A percentile compares a stretch with the other conserved stretches of the same genome.
Conservation (phyloP, 2,329 filamentous ascomycete genomes). For the Pseudocercospora fuligena region DNA sequence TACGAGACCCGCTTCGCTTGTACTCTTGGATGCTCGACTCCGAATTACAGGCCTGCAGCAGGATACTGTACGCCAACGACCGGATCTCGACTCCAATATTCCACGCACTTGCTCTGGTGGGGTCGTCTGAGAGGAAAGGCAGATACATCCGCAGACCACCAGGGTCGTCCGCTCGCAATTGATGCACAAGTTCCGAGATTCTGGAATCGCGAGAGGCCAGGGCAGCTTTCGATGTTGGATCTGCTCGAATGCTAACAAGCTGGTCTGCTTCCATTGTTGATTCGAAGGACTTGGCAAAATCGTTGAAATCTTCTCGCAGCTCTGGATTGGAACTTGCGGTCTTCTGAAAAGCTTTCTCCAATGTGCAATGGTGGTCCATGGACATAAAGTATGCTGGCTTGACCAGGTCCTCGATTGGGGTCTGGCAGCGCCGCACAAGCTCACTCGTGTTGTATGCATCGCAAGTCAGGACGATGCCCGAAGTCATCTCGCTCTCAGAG, state of each 20-base stretch:
- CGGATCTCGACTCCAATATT: constrained; percentile 44
- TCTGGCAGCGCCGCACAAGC: constrained; percentile 49
- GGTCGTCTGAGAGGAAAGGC: constrained; percentile 62
- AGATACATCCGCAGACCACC: constrained; percentile 62
- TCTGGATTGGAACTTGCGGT: constrained; percentile 4
- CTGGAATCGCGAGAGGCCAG: constrained; percentile 23
- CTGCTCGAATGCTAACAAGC: constrained; percentile 14
- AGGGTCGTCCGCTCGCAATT: constrained; percentile 41
- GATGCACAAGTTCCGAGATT: constrained; percentile 52
- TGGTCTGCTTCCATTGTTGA: constrained; percentile 11
- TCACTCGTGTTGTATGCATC: constrained; percentile 47
- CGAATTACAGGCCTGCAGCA: constrained; percentile 29
- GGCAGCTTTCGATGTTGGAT: constrained; percentile 5
- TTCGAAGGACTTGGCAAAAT: constrained; percentile 23
- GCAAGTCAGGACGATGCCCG: constrained; percentile 39
- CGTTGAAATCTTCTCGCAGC: constrained; percentile 15
- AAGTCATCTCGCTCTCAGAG: constrained; percentile 38
- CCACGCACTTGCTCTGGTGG: constrained; percentile 50
- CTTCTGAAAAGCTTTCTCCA: constrained; percentile 31
- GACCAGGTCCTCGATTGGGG: constrained; percentile 36
- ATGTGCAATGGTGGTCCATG: constrained; percentile 38
- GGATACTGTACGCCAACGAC: constrained; percentile 45
- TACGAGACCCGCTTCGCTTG: constrained; percentile 41
- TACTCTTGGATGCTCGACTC: constrained; percentile 44
- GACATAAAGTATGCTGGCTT: constrained; percentile 49